Base-by-base conservation (phyloP, 352 stramenopile genomes). In the Phytophthora macrochlamydospora region DNA sequence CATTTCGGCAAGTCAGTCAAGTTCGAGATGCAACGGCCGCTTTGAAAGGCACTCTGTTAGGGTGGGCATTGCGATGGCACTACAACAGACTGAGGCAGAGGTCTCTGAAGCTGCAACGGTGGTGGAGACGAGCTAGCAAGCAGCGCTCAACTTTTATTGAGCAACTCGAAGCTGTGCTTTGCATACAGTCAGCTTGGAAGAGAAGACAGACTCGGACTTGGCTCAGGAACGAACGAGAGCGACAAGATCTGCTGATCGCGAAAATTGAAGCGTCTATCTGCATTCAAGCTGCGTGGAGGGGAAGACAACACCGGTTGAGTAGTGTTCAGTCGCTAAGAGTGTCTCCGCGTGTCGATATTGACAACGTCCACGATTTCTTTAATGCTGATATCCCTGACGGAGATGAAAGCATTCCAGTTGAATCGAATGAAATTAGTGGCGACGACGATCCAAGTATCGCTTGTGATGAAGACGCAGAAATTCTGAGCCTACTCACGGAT, bases 171-270 rank as follows among this genome's bases (percentile, higher is more conserved):
- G 78, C 82, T 31, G 74, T 44, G 1, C 33, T 83, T 37, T 85
- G 77, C 12, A 80, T 89, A 28, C 81, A 90, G 51, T 73, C 73
- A 2, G 51, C 66, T 2, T 89, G 77, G 75, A 74, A 79, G 42
- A 55, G 61, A 11, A 69, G 45, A 51, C 56, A 18, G n/a, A 37
- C 65, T 6, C 37, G 56, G 32, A 58, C 46, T 18, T 69, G 68
- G 56, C 62, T 63, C 37, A 43, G 9, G 9, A 40, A 40, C 9
- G 35, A 61, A 14, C 59, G 48, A 1, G 56, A 78, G 24, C 58
- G 58, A 13, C 56, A 69, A 62, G 46, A 68, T 3, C 52, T 49
- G 12, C 56, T 69, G n/a, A 4, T 85, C 11, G 70, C 71, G 4
- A 31, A 70, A 30, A 5, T 83, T 13, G 72, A 78, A 51, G 78